Conservation (phyloP, 2,329 filamentous ascomycete species). For the Colletotrichum costaricense region DNA sequence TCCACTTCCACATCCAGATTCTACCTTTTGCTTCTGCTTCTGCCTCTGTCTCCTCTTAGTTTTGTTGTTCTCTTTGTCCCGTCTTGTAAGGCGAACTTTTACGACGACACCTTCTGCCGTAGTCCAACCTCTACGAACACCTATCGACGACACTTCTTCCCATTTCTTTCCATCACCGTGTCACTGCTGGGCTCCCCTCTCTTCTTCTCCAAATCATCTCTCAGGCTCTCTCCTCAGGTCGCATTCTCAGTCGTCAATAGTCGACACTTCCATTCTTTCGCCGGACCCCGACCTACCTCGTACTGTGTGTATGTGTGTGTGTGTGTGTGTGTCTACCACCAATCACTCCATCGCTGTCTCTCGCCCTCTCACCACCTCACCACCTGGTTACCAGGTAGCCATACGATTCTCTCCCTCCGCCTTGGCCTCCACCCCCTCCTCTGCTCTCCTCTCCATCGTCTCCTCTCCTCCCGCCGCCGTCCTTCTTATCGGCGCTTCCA, state of each 20-base stretch:
- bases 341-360: not conserved
- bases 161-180: not conserved
- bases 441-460: not conserved
- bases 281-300: not conserved
- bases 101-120: not conserved
- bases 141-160: not conserved
- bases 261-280: not conserved
- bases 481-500: slow-evolving; percentile 3
- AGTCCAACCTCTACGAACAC: not conserved
- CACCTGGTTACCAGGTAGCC: not conserved
- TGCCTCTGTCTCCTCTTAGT: not conserved
- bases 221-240: not conserved
- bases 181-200: too few relatives aligned
- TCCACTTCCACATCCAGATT: not conserved
- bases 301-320: too few relatives aligned
- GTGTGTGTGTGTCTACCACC: not conserved
- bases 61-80: not conserved
- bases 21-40: not conserved
- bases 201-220: not conserved
- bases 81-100: not conserved
- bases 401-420: not conserved
- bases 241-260: not conserved
- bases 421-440: not conserved
- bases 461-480: not conserved
- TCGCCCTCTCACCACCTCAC: not conserved